Percentiles rank a stretch among this genome's conserved stretches.
Conservation (phyloP, 352 stramenopile genomes). For the Phytopythium mirpurense region DNA sequence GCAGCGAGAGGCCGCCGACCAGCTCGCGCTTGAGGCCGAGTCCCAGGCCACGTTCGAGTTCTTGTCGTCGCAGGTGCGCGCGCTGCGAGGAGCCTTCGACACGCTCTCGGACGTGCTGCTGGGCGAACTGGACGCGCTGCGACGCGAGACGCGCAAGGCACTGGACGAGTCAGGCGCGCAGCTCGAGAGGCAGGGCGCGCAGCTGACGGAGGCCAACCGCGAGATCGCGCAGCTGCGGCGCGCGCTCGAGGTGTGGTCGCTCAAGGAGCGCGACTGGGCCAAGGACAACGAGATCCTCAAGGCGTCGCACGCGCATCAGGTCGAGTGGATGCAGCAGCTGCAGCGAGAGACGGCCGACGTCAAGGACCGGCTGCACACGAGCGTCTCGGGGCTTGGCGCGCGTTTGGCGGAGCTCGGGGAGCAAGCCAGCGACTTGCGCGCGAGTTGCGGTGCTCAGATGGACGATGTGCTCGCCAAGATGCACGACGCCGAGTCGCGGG, state of each 20-base stretch:
- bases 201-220: conserved; percentile 52
- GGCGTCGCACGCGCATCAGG: conserved; percentile 70
- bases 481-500: conserved; percentile 39
- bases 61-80: conserved; percentile 68
- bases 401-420: conserved; percentile 59
- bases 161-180: conserved; percentile 57
- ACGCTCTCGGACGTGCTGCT: conserved; percentile 78
- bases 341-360: conserved; percentile 77
- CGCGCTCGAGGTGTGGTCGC: conserved; percentile 69
- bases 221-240: conserved; percentile 75
- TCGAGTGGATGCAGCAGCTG: conserved; percentile 86
- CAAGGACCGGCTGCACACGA: conserved; percentile 67
- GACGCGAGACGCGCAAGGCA: conserved; percentile 60
- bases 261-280: conserved; percentile 81
- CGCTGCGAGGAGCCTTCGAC: conserved; percentile 68
- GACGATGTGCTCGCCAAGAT: conserved; percentile 59
- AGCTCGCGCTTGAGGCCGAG: conserved; percentile 71
- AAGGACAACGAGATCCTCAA: conserved; percentile 87
- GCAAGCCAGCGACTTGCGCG: conserved; percentile 57
- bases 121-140: conserved; percentile 61
- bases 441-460: conserved; percentile 67
- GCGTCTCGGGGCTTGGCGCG: conserved; percentile 11
- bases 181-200: conserved; percentile 43
- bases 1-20: conserved; percentile 66
- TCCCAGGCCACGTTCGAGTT: conserved; percentile 84